Base-by-base conservation (phyloP, 2,329 filamentous ascomycete genomes). In the Ophiostoma triangulosporum region DNA sequence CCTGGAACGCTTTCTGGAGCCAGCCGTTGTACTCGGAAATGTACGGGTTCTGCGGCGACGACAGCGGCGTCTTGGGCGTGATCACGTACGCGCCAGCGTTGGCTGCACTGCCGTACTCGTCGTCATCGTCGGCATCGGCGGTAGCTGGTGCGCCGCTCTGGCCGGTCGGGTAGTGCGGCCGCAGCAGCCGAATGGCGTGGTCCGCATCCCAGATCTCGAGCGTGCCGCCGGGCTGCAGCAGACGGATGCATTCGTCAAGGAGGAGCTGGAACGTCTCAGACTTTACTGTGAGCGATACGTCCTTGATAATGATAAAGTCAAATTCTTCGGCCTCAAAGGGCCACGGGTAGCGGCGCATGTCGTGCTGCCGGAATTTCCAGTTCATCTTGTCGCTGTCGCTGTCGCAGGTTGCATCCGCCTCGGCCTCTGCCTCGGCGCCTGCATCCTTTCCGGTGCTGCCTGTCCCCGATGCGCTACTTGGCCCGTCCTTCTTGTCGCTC, bases 171-270 rank as follows among this genome's bases (percentile, higher is more conserved):
- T 86, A 80, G 64, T 93, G 87, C 3, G 88, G 87, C 50, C 88
- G 75, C 27, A 97, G 74, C 66, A 89, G 90, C 60, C 90, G 84
- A 58, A 95, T 80, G 12, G 84, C 78, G 64, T 89, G 81, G 67
- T 96, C 90, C 5, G 84, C 84, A 59, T 95, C 90, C 90, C 90
- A 96, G 15, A 94, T 75, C 64, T 96, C 91, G 26, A 96, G 63
- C 2, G 81, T 80, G 4, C 91, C 91, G 15, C 87, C 88, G 0
- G 86, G 83, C 59, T 77, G 81, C 33, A 95, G 71, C 12, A 95
- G 69, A 17, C 90, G 84, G 46, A 91, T 70, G 57, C 83, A 84
- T 64, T 96, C 88, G 59, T 87, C 84, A 55, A 81, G 71, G 26
- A 78, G 65, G 4, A 58, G 32, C 50, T 80, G 74, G 32, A 81